Base-by-base conservation (phyloP, 2,329 filamentous ascomycete genomes). In the Fusarium mangiferae region DNA sequence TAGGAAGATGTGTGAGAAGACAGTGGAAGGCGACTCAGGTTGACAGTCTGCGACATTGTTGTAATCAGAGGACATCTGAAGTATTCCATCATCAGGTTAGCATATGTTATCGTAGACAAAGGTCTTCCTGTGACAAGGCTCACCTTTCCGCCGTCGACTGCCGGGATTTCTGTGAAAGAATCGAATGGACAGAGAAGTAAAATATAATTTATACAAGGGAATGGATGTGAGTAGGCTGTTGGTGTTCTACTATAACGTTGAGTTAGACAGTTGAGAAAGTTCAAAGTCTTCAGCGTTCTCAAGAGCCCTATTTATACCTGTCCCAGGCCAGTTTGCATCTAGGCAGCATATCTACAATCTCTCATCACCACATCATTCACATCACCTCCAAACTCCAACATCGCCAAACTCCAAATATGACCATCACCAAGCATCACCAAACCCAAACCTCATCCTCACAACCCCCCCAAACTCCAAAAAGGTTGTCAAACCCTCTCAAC, bases 11-110 rank as follows among this genome's bases (percentile, higher is more conserved):
- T 33, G 30, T 5, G 30, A 33, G 30, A 33, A 33, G 30, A 33
- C 12, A 33, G 30, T 33, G 30, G 20, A 4, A 6, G 13, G 20
- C 0, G 20, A 22, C 13, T 28, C 45, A 6, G 10, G 0, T 3
- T 6, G 1, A 8, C 2, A 30, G 26, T 17, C 26, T 2, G 14
- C 6, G 26, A 17, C 10, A 48, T 30, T 30, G 4, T 8, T 17
- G 20, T 17, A 12, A n/a, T 22, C 14, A 5, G 14, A 48, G 3
- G 15, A 33, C 15, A 33, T n/a, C 28, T 33, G 4, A n/a, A 10
- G n/a, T 2, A 8, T 7, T 13, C 28, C 7, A 7, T 9, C 22
- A 30, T 7, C n/a, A 49, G 46, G 28, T 18, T 9, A 6, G 22
- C 7, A 9, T 5, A 18, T 5, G 22, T 1, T 22, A 41, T 22